A percentile compares a stretch with the other conserved stretches of the same genome.
Conservation (phyloP, 1,284 basidiomycete genomes). For the Inonotus obliquus region DNA sequence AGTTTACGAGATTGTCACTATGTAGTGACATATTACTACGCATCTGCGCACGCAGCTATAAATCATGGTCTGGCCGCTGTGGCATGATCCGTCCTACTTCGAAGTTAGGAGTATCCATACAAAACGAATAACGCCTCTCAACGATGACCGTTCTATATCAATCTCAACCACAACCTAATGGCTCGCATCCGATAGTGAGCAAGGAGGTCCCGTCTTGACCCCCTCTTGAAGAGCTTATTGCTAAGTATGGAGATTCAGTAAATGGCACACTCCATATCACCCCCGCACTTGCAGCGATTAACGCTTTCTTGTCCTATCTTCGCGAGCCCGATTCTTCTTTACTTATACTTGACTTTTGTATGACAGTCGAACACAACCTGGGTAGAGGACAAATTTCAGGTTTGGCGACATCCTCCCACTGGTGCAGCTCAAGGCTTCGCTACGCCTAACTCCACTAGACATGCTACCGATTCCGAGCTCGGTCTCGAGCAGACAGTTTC, state of each 20-base stretch:
- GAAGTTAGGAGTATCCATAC: not conserved
- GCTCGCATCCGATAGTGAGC: not conserved
- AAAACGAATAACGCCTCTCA: not conserved
- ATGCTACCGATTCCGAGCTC: constrained; percentile 20
- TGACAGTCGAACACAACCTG: constrained; percentile 45
- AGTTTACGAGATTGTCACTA: not conserved
- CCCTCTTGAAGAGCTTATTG: constrained; percentile 36
- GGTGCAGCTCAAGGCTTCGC: constrained; percentile 48
- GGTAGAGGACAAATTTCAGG: constrained; percentile 49
- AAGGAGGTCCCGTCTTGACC: not conserved
- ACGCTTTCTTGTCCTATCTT: not conserved
- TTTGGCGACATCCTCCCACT: constrained; percentile 44
- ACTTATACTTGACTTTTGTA: too few species aligned
- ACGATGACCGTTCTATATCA: not conserved
- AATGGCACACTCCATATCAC: not conserved
- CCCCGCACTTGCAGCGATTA: not conserved
- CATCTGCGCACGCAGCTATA: not conserved
- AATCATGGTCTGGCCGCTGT: not conserved
- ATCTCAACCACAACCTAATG: not conserved
- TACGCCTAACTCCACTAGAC: constrained; percentile 24
- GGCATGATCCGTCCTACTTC: not conserved
- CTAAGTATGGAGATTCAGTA: constrained; percentile 47
- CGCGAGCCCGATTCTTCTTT: not conserved
- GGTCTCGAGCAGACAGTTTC: not conserved
- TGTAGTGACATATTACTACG: not conserved